Evolutionary conservation across 495 filamentous ascomycete genomes (phyloP), one percentile per base, ranked within the genome.

Genomic region (Xylaria acuta): DNA sequence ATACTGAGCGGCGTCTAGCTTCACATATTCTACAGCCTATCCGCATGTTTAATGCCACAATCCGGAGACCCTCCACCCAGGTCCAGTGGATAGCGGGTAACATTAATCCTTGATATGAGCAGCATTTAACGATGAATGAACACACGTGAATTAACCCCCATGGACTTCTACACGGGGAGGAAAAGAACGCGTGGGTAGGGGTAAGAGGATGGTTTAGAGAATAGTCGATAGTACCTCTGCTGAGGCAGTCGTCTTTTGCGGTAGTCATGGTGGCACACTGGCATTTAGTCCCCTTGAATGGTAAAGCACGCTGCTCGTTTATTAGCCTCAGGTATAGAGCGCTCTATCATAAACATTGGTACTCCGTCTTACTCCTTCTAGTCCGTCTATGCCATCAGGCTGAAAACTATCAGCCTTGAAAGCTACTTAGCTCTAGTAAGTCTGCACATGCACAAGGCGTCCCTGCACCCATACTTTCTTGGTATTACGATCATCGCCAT

Each of bases 401-500:
- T 16, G 5, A 36, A 25, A n/a, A 20, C 1, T 20, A 41, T 63
- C 59, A 43, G 14, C 2, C 38, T 30, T 22, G 1, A 3, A 49
- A 25, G 12, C 32, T 43, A n/a, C n/a, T n/a, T n/a, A 38, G 11
- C 45, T 18, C 36, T 51, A 16, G 5, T 62, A 22, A 22, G 22
- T 76, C 73, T 85, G 79, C 77, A 86, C 78, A 84, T 96, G 92
- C 62, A 97, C 94, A 82, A 93, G 78, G 76, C 88, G 79, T 51
- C 94, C 94, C 74, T 82, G 86, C 32, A 97, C 93, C 93, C 93
- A 97, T 0, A 97, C 94, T 65, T 82, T 87, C 75, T 81, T 82
- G 2, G 92, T 92, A 82, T 97, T 97, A 74, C 94, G 80, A 79
- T 97, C 94, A 84, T 96, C 92, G 0, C 94, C 94, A 66, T 87